phyloP scores from a whole-genome alignment of 768 basidiomycete genomes.

The Pleurotus ostreatus region DNA sequence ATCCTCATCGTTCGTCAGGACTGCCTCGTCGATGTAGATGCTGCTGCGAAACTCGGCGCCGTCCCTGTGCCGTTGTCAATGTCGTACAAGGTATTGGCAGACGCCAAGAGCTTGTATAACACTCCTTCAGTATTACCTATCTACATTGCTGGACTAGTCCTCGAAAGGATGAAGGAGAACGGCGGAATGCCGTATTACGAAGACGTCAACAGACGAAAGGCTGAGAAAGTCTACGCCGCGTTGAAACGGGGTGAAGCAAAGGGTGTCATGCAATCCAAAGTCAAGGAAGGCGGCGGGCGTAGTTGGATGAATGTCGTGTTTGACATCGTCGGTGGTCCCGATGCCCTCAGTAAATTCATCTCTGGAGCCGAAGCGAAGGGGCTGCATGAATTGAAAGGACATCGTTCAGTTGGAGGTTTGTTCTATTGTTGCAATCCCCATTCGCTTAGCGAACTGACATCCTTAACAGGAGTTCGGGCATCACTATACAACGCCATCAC shows the following conservation, averaged over 20 bases:
- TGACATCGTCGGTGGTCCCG: constrained; percentile 62
- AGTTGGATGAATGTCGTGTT: constrained; percentile 99
- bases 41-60: constrained; percentile 69
- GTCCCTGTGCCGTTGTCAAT: constrained; percentile 73
- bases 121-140: constrained; percentile 91
- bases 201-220: constrained; percentile 65
- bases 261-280: constrained; percentile 70
- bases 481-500: constrained; percentile 90
- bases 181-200: constrained; percentile 69
- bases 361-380: constrained; percentile 74
- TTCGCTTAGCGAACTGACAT: background rate
- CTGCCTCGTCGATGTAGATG: constrained; percentile 86
- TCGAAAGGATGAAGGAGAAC: constrained; percentile 60
- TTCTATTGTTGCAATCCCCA: background rate
- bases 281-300: constrained; percentile 59
- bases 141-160: constrained; percentile 85
- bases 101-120: constrained; percentile 79
- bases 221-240: constrained; percentile 69
- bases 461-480: constrained; percentile 60
- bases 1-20: constrained; percentile 94
- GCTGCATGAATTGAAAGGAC: constrained; percentile 88
- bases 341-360: constrained; percentile 69
- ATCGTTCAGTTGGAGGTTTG: constrained; percentile 68
- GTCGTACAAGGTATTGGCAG: constrained; percentile 79
- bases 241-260: constrained; percentile 66